Evolutionary conservation across 192 early-diverging fungal genomes (phyloP).

Genomic region (Coemansia sp.): DNA sequence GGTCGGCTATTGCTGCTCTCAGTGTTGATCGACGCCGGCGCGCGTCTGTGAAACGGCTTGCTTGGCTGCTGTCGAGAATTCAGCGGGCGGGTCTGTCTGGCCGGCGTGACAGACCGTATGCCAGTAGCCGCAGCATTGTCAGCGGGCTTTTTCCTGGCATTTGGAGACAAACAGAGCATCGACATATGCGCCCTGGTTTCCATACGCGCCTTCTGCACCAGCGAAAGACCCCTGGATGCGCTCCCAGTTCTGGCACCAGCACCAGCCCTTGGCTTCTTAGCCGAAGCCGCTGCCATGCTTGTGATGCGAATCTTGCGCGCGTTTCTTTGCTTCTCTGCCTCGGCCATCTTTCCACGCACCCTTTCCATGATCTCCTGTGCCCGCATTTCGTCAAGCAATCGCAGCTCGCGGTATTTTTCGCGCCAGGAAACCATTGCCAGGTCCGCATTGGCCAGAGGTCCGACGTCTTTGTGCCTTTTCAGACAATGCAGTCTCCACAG

Average conservation of each 20-base stretch:
- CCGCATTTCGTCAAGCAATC: slow-evolving; percentile 30
- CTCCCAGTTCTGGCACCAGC: neutral
- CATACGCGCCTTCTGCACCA: slow-evolving; percentile 34
- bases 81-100: neutral
- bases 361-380: slow-evolving; percentile 38
- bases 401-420: slow-evolving; percentile 30
- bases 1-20: neutral
- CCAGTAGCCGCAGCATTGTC: neutral
- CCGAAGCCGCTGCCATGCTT: neutral
- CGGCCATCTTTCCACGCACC: slow-evolving; percentile 31
- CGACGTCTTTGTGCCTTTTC: slow-evolving; percentile 21
- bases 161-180: slow-evolving; percentile 14
- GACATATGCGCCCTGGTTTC: slow-evolving; percentile 42
- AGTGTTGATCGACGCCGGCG: neutral
- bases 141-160: neutral
- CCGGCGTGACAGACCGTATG: neutral
- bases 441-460: neutral
- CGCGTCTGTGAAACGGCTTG: too few relatives aligned
- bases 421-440: slow-evolving; percentile 31
- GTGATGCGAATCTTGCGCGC: slow-evolving; percentile 33
- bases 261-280: neutral
- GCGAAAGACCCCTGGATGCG: slow-evolving; percentile 11
- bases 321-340: slow-evolving; percentile 28
- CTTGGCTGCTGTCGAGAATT: neutral
- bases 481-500: slow-evolving; percentile 35